Percentiles rank a stretch among this genome's conserved stretches.
phyloP scores from a whole-genome alignment of 2,329 filamentous ascomycete species.

The Epichloe bromicola region DNA sequence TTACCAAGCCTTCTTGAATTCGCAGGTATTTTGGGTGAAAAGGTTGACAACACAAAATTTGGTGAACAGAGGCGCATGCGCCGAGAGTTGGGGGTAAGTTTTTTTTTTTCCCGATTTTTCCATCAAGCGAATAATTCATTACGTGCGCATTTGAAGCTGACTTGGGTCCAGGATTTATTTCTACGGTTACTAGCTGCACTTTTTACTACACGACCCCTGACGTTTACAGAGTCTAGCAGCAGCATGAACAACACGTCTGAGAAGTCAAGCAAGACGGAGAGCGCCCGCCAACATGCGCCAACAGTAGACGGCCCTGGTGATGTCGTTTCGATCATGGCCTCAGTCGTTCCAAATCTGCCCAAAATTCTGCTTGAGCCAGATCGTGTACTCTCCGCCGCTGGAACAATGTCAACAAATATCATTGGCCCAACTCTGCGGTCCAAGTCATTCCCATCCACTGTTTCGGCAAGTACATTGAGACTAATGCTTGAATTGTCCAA shows the following conservation, averaged over 20 bases:
- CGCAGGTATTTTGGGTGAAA: conserved; percentile 77
- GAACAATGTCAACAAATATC: conserved; percentile 70
- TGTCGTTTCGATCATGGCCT: conserved; percentile 65
- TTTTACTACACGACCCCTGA: conserved; percentile 77
- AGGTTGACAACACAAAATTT: conserved; percentile 96
- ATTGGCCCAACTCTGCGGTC: conserved; percentile 72
- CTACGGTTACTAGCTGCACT: conserved; percentile 79
- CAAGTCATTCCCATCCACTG: conserved; percentile 75
- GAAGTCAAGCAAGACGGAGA: conserved; percentile 21
- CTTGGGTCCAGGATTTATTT: conserved; percentile 61
- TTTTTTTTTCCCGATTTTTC: too few relatives aligned
- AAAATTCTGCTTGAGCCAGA: conserved; percentile 79
- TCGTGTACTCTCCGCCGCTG: conserved; percentile 63
- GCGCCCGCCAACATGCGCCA: conserved; percentile 19
- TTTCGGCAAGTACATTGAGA: conserved; percentile 56
- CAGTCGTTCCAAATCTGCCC: conserved; percentile 66
- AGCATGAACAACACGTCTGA: conserved; percentile 23
- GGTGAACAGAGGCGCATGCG: conserved; percentile 89
- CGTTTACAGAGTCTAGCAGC: conserved; percentile 44
- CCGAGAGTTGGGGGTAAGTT: conserved; percentile 62
- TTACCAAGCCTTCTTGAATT: conserved; percentile 79
- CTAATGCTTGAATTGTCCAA: conserved; percentile 67
- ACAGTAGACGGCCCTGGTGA: conserved; percentile 45
- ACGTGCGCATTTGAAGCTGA: not conserved
- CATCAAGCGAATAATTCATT: too few relatives aligned